Evolutionary conservation across 108 stramenopile species (phyloP).

Genomic region (Stephanodiscus minutulus): DNA sequence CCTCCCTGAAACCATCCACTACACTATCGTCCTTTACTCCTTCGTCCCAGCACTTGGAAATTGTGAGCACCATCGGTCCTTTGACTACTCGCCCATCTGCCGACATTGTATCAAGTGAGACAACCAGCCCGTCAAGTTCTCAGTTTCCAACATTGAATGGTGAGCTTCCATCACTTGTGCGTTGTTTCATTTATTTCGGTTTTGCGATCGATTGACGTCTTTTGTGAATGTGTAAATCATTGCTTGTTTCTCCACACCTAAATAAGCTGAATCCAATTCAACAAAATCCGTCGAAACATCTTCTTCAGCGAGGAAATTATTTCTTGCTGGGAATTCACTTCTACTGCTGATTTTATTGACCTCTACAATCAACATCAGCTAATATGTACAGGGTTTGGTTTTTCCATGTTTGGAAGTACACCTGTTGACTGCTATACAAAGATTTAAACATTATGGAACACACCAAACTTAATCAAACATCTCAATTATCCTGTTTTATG

Average conservation of each 20-base stretch:
- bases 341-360: constrained; percentile 1
- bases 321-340: constrained; percentile 7
- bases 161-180: constrained; percentile 1
- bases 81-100: constrained; percentile 2
- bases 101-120: background rate
- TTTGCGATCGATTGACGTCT: background rate
- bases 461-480: no score
- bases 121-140: constrained; percentile 1
- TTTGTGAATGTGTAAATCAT: background rate
- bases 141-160: constrained; percentile 5
- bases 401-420: no score
- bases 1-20: background rate
- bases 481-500: no score
- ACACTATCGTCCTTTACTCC: background rate
- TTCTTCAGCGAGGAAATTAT: background rate
- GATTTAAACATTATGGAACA: no score
- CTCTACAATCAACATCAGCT: background rate
- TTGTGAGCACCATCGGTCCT: background rate
- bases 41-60: background rate
- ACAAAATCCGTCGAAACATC: background rate
- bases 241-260: constrained; percentile 1
- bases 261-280: background rate
- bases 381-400: background rate
- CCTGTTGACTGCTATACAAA: no score
- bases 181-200: background rate